Conservation (phyloP, 2,329 filamentous ascomycete species). For the Aspergillus calidoustus region DNA sequence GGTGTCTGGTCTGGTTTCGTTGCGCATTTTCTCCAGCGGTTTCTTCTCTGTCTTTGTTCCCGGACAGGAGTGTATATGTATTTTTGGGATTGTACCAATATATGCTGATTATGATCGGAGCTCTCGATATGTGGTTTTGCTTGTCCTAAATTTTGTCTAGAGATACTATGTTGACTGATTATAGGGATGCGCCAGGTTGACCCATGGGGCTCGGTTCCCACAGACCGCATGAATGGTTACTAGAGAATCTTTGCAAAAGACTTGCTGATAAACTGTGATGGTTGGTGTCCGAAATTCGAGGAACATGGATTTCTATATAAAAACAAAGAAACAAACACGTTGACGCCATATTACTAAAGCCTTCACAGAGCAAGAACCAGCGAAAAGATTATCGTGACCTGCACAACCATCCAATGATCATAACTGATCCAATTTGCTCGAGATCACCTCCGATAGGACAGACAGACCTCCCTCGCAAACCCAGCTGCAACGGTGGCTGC, state of each 20-base stretch:
- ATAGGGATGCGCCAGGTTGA: background rate
- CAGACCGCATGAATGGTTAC: too few relatives aligned
- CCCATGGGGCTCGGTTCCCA: too few relatives aligned
- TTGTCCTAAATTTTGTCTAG: background rate
- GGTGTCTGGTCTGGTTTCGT: background rate
- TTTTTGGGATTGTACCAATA: constrained; percentile 7
- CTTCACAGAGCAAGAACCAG: too few relatives aligned
- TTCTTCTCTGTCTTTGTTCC: constrained; percentile 9
- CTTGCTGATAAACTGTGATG: too few relatives aligned
- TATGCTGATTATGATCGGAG: background rate
- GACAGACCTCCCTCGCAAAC: background rate
- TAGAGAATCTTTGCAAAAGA: too few relatives aligned
- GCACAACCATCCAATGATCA: background rate
- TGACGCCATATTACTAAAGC: too few relatives aligned
- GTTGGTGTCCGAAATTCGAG: too few relatives aligned
- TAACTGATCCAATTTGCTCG: too few relatives aligned
- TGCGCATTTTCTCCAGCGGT: constrained; percentile 11
- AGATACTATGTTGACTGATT: background rate
- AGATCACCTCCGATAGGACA: background rate
- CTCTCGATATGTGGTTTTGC: background rate
- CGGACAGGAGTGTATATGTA: constrained; percentile 19
- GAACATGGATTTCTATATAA: too few relatives aligned
- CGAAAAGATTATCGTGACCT: background rate
- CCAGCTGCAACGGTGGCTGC: background rate
- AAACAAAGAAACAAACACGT: too few relatives aligned